Conservation (phyloP, 192 early-diverging fungal genomes). For the Piromyces finnis region DNA sequence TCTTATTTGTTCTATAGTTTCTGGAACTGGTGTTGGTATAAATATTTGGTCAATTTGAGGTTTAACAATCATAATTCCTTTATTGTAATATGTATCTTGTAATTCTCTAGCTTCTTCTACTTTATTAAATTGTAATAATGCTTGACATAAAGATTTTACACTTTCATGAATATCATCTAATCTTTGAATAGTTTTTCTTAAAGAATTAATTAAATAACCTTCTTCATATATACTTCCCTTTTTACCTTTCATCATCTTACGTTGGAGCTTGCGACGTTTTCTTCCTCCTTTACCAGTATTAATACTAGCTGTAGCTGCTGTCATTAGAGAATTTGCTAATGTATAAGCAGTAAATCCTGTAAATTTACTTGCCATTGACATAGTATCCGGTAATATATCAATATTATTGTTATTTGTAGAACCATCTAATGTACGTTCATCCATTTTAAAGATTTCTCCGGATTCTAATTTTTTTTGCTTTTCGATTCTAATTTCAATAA, state of each 20-base stretch:
- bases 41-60: background rate
- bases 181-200: conserved; percentile 35
- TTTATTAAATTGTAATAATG: background rate
- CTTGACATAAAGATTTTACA: background rate
- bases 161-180: conserved; percentile 17
- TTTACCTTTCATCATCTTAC: conserved; percentile 69
- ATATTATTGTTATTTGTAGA: conserved; percentile 41
- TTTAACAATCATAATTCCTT: background rate
- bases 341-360: conserved; percentile 56
- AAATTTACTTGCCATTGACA: conserved; percentile 76
- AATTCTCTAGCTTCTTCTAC: background rate
- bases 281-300: conserved; percentile 19
- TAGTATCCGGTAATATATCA: conserved; percentile 89
- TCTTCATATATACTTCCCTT: conserved; percentile 81
- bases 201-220: conserved; percentile 62
- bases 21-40: background rate
- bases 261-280: conserved; percentile 45
- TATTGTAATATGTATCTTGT: background rate
- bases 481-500: background rate
- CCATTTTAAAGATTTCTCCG: background rate
- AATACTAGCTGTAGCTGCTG: conserved; percentile 8
- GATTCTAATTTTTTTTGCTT: background rate
- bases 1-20: background rate
- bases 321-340: conserved; percentile 22
- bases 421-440: background rate